Conservation (phyloP, 1,284 basidiomycete species). For the Puccinia horiana region DNA sequence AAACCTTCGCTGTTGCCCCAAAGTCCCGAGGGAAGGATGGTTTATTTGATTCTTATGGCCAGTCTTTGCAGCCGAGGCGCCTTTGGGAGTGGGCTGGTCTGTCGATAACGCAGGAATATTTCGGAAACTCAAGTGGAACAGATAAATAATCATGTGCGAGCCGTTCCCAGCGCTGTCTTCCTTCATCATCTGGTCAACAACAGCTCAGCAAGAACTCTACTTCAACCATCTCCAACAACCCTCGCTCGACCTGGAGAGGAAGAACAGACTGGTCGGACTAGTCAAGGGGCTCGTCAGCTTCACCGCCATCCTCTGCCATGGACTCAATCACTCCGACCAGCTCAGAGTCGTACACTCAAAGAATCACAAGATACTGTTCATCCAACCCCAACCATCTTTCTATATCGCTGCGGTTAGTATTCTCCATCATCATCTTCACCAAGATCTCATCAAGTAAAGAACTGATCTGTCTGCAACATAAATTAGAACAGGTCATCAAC, state of each 20-base stretch:
- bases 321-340: slow-evolving; percentile 10
- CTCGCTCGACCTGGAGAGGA: slow-evolving; percentile 18
- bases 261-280: slow-evolving; percentile 33
- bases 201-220: neutral
- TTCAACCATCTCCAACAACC: slow-evolving; percentile 22
- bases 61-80: too few relatives aligned
- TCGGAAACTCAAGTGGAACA: too few relatives aligned
- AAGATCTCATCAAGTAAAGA: neutral
- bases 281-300: slow-evolving; percentile 40
- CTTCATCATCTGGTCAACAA: slow-evolving; percentile 2
- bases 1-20: too few relatives aligned
- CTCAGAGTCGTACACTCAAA: slow-evolving; percentile 27
- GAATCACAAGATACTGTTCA: slow-evolving; percentile 39
- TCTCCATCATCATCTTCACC: neutral
- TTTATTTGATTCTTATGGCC: too few relatives aligned
- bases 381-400: slow-evolving; percentile 32
- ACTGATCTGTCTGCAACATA: neutral
- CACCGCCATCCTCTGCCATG: slow-evolving; percentile 34
- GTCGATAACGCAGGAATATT: too few relatives aligned
- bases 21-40: too few relatives aligned
- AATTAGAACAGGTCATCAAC: slow-evolving; percentile 41
- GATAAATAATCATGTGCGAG: neutral
- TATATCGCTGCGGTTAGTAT: slow-evolving; percentile 46
- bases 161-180: neutral
- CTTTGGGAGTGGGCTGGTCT: too few relatives aligned